Evolutionary conservation across 441 rosid species (phyloP).

Genomic region (Erodium texanum): DNA sequence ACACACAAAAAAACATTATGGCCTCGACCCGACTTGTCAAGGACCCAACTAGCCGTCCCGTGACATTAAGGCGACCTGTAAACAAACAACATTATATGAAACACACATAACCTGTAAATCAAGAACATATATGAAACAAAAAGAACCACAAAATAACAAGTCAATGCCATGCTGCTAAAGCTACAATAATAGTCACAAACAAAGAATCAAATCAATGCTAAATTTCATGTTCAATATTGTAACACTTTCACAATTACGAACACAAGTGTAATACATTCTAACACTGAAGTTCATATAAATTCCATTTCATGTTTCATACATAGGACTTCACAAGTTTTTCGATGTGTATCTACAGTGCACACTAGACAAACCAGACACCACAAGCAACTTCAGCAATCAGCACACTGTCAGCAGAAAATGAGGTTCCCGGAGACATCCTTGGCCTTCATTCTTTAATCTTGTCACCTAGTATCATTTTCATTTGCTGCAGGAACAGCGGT

Average conservation of each 20-base stretch:
- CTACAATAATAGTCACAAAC: neutral
- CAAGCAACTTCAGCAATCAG: neutral
- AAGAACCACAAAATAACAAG: neutral
- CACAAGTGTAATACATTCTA: too few relatives aligned
- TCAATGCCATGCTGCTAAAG: too few relatives aligned
- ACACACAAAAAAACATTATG: too few relatives aligned
- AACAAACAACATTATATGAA: too few relatives aligned
- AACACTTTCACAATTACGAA: too few relatives aligned
- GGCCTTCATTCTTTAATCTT: neutral
- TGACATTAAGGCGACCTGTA: too few relatives aligned
- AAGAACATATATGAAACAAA: neutral
- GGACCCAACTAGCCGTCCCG: too few relatives aligned
- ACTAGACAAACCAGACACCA: neutral
- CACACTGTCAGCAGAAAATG: neutral
- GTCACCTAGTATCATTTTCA: slow-evolving; percentile 50
- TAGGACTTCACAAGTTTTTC: neutral
- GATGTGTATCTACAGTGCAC: neutral
- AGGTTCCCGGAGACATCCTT: neutral
- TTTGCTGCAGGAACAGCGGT: slow-evolving; percentile 62
- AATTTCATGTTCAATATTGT: neutral
- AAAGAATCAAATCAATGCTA: neutral
- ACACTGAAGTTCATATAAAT: neutral
- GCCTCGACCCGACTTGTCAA: too few relatives aligned
- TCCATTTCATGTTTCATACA: neutral
- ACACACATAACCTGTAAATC: too few relatives aligned